These are phyloP conservation scores for Cutaneotrichosporon arboriforme DNA, from an alignment of 1,284 basidiomycete species.

Conservation along the genomic window DNA sequence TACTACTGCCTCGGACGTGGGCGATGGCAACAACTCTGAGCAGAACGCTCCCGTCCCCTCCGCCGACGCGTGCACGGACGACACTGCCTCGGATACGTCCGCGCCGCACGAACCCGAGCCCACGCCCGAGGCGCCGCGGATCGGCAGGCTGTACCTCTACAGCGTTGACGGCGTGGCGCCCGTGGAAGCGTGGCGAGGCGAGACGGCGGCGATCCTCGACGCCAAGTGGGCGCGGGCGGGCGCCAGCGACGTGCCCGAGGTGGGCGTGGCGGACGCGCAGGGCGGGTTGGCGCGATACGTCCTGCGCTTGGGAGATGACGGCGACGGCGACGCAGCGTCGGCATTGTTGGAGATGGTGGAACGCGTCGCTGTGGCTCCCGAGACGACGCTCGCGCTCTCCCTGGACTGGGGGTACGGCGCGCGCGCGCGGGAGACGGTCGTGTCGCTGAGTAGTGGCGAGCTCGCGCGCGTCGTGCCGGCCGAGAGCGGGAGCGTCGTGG, in stretches of 20 bases:
- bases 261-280: slow-evolving; percentile 77
- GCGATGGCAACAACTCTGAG: slow-evolving; percentile 37
- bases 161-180: slow-evolving; percentile 7
- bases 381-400: slow-evolving; percentile 54
- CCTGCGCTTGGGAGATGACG: slow-evolving; percentile 32
- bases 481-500: slow-evolving; percentile 46
- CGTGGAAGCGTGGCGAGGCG: slow-evolving; percentile 60
- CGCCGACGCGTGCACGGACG: too few relatives aligned
- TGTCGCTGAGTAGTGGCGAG: slow-evolving; percentile 72
- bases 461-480: slow-evolving; percentile 59
- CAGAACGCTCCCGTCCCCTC: slow-evolving; percentile 25
- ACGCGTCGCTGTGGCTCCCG: slow-evolving; percentile 43
- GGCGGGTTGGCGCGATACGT: slow-evolving; percentile 64
- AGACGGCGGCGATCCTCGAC: slow-evolving; percentile 78
- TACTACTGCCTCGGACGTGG: background rate
- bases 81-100: background rate
- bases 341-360: slow-evolving; percentile 37
- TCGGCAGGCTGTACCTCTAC: slow-evolving; percentile 42
- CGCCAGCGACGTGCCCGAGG: slow-evolving; percentile 16
- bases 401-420: background rate
- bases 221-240: slow-evolving; percentile 69
- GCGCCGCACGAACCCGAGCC: slow-evolving; percentile 39
- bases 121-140: slow-evolving; percentile 50
- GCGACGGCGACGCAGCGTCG: too few relatives aligned
- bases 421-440: slow-evolving; percentile 53